Evolutionary conservation across 768 basidiomycete species (phyloP).

Genomic region (Lentinus tigrinus): DNA sequence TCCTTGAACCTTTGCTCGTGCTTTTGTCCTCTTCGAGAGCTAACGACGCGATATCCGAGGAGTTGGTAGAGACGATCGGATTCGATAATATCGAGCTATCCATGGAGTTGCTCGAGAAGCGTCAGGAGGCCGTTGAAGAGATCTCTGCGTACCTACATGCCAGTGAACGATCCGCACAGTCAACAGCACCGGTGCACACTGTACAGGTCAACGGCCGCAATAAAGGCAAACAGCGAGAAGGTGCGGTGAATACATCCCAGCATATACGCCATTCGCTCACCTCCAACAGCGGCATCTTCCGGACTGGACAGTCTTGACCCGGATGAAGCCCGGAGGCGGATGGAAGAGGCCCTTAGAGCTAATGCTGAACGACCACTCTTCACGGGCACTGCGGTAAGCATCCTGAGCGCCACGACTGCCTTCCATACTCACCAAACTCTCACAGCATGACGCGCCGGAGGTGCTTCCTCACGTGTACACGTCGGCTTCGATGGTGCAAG

Average conservation of each 20-base stretch:
- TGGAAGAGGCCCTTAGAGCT: slow-evolving; percentile 57
- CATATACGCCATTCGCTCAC: background rate
- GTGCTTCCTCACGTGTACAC: slow-evolving; percentile 88
- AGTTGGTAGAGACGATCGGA: slow-evolving; percentile 78
- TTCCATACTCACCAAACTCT: background rate
- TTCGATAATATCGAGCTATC: slow-evolving; percentile 82
- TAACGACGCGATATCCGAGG: slow-evolving; percentile 74
- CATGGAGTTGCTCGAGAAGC: slow-evolving; percentile 62
- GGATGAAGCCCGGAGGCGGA: slow-evolving; percentile 54
- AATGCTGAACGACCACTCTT: slow-evolving; percentile 71
- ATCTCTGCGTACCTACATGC: slow-evolving; percentile 1
- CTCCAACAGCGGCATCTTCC: background rate
- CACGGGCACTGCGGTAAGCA: slow-evolving; percentile 49
- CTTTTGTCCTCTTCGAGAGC: slow-evolving; percentile 49
- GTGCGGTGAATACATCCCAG: background rate
- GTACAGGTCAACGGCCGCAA: background rate
- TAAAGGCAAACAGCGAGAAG: slow-evolving; percentile 14
- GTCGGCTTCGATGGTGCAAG: slow-evolving; percentile 54
- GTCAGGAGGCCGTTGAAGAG: slow-evolving; percentile 28
- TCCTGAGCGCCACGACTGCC: background rate
- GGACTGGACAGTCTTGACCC: slow-evolving; percentile 34
- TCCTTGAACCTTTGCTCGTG: slow-evolving; percentile 27
- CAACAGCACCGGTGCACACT: background rate
- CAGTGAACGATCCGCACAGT: background rate
- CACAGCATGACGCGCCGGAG: slow-evolving; percentile 54